Percentiles rank a stretch among this genome's conserved stretches.
phyloP scores from a whole-genome alignment of 2,329 filamentous ascomycete species.

The Orbilia brochopaga region DNA sequence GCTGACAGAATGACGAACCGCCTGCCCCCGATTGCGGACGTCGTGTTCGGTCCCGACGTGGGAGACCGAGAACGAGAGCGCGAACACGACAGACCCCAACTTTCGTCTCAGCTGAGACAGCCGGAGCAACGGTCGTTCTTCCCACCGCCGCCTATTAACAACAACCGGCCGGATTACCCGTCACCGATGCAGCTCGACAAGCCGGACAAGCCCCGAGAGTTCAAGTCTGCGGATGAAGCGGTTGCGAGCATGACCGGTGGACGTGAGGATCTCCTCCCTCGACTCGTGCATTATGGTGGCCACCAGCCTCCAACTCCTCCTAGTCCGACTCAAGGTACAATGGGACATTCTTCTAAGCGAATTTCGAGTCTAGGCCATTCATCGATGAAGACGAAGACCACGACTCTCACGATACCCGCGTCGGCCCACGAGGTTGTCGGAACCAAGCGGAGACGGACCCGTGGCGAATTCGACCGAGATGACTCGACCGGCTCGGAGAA shows the following conservation, averaged over 20 bases:
- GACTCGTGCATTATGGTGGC: constrained; percentile 92
- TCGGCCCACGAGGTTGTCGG: constrained; percentile 54
- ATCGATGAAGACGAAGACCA: constrained; percentile 60
- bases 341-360: constrained; percentile 55
- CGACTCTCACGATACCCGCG: constrained; percentile 55
- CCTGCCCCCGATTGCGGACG: constrained; percentile 86
- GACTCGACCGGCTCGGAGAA: constrained; percentile 61
- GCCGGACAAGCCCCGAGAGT: constrained; percentile 75
- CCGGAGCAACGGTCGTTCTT: constrained; percentile 52
- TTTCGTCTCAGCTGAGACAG: constrained; percentile 47
- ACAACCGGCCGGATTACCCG: constrained; percentile 70
- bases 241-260: constrained; percentile 88
- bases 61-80: constrained; percentile 61
- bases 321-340: constrained; percentile 63
- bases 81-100: constrained; percentile 54
- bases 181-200: constrained; percentile 59
- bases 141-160: constrained; percentile 55
- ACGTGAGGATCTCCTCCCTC: constrained; percentile 88
- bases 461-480: constrained; percentile 93
- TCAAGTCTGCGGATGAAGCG: constrained; percentile 93
- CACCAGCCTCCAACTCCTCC: constrained; percentile 92
- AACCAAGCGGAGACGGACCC: constrained; percentile 68
- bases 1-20: constrained; percentile 66
- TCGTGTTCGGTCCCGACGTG: constrained; percentile 79
- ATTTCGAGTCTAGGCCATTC: constrained; percentile 54